Evolutionary conservation across 164 flowering plant species (phyloP), one percentile per base, ranked within the genome.

Genomic region (Vitis vinifera): DNA sequence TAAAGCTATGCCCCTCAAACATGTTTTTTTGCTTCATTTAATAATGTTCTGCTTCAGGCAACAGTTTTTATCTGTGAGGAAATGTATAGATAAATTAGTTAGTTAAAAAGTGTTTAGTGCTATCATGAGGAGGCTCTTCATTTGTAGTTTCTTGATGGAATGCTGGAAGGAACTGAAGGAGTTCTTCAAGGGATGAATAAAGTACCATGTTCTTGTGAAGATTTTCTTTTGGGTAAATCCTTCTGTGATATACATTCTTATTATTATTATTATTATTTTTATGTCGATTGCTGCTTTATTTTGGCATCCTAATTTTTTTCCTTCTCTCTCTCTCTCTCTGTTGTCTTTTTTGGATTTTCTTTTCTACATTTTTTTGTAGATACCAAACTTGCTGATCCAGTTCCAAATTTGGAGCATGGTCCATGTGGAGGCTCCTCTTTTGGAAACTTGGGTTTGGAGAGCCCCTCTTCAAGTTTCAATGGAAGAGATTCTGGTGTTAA

Each of bases 161-260:
- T 69, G 63, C 73, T 79, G 58, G 78, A 70, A 63, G 85, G 74
- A 60, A 71, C 62, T 60, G 81, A 63, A 31, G 84, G 72, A 59
- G 66, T 61, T 68, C 73, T 82, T 62, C 80, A 73, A 59, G 77
- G 48, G 63, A 53, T 76, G 63, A 68, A 68, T 68, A 76, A 51
- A 59, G 66, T 81, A 12, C 76, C 81, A 71, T 65, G 68, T 67
- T 64, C 73, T 51, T 82, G 79, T 58, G 81, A 80, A 61, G 89
- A 86, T 60, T 80, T 71, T 70, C 79, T 82, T 69, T 70, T 84
- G 66, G 87, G 89, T 82, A 78, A 66, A 76, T 55, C 9, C 59
- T 10, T 51, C 48, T 7, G 31, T 58, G 17, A 53, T 60, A 16
- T 44, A 9, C 65, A 60, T 29, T 27, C 16, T 15, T 61, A 8